phyloP scores from a whole-genome alignment of 2,329 filamentous ascomycete genomes.

The Graphium sp. region DNA sequence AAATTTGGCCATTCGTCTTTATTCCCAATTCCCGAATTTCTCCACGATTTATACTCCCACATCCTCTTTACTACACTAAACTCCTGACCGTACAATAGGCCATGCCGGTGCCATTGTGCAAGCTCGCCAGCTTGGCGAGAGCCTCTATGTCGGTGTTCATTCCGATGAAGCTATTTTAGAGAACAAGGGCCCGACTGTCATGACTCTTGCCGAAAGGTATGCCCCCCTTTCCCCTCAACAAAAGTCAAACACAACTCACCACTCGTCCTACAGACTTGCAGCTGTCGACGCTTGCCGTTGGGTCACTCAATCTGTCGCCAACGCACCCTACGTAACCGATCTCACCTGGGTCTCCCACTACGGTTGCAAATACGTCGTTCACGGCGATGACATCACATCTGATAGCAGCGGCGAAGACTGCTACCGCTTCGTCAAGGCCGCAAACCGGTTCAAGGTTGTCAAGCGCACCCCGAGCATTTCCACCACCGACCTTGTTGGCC shows the following conservation, averaged over 20 bases:
- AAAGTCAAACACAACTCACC: slow-evolving; percentile 2
- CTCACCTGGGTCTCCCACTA: slow-evolving; percentile 91
- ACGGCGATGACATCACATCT: slow-evolving; percentile 93
- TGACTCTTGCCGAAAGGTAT: slow-evolving; percentile 78
- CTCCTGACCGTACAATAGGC: no score
- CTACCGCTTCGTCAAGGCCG: slow-evolving; percentile 93
- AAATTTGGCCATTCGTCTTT: no score
- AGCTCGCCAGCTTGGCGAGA: slow-evolving; percentile 74
- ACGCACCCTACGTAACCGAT: slow-evolving; percentile 88
- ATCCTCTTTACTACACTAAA: neutral
- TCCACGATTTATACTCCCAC: neutral
- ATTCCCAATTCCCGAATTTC: neutral
- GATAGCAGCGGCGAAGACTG: slow-evolving; percentile 89
- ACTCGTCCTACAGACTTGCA: slow-evolving; percentile 43
- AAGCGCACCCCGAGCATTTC: slow-evolving; percentile 93
- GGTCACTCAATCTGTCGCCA: slow-evolving; percentile 68
- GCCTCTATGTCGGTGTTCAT: slow-evolving; percentile 85
- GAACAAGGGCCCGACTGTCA: slow-evolving; percentile 96
- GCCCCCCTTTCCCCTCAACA: slow-evolving; percentile 3
- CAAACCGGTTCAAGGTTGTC: slow-evolving; percentile 87
- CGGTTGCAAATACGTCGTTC: slow-evolving; percentile 88
- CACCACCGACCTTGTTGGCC: slow-evolving; percentile 92
- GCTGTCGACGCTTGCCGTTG: slow-evolving; percentile 92
- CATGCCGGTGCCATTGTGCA: slow-evolving; percentile 96
- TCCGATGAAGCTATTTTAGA: slow-evolving; percentile 89